These are phyloP conservation scores for Boletus sp. DNA, from an alignment of 768 basidiomycete species.

Conservation along the genomic window DNA sequence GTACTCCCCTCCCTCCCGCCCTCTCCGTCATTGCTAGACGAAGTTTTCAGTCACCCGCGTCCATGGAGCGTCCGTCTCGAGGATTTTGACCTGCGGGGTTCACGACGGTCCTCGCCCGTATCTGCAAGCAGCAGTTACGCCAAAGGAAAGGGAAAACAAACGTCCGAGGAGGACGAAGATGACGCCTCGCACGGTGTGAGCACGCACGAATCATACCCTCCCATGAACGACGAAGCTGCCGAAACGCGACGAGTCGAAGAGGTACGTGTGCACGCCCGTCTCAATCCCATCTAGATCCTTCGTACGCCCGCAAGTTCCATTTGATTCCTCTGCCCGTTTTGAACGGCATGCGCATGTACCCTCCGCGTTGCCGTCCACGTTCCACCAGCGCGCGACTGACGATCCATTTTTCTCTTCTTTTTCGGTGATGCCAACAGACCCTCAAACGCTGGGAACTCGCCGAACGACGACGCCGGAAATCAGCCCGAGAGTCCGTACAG, in stretches of 20 bases:
- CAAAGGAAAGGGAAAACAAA: slow-evolving; percentile 36
- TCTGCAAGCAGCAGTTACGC: slow-evolving; percentile 1
- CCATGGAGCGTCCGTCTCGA: slow-evolving; percentile 34
- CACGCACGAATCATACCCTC: slow-evolving; percentile 52
- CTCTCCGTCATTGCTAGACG: slow-evolving; percentile 40
- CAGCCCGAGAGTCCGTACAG: slow-evolving; percentile 56
- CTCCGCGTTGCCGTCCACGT: not conserved
- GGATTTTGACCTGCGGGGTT: slow-evolving; percentile 19
- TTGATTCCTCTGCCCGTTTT: not conserved
- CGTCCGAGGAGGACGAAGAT: slow-evolving; percentile 16
- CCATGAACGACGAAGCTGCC: slow-evolving; percentile 59
- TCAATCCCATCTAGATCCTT: not conserved
- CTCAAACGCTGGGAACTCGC: slow-evolving; percentile 75
- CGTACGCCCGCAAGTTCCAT: not conserved
- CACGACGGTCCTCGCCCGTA: slow-evolving; percentile 19
- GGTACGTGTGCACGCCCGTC: slow-evolving; percentile 40
- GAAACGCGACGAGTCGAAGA: slow-evolving; percentile 73
- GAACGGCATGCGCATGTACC: slow-evolving; percentile 1
- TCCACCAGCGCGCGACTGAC: slow-evolving; percentile 1
- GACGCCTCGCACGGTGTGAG: slow-evolving; percentile 17
- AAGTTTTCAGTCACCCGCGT: slow-evolving; percentile 41
- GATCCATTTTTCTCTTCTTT: not conserved
- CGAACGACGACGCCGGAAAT: slow-evolving; percentile 73
- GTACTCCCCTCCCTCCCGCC: slow-evolving; percentile 37
- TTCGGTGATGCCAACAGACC: slow-evolving; percentile 45